Evolutionary conservation across 768 basidiomycete species (phyloP).

Genomic region (Hericium alpestre): DNA sequence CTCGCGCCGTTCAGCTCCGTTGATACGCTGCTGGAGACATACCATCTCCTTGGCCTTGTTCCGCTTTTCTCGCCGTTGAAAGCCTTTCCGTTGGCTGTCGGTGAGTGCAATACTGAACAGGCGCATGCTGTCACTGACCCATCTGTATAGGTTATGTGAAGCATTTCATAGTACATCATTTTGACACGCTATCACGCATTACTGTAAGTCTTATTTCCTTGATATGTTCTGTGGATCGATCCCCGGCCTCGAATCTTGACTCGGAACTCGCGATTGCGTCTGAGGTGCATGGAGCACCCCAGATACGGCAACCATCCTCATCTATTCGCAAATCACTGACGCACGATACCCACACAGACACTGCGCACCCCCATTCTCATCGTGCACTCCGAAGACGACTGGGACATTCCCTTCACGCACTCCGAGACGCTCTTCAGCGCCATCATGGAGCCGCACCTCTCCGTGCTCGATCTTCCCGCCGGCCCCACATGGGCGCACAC

Average conservation of each 20-base stretch:
- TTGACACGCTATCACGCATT: constrained; percentile 53
- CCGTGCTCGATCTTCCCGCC: constrained; percentile 27
- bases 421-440: constrained; percentile 57
- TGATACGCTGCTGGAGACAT: constrained; percentile 50
- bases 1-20: constrained; percentile 30
- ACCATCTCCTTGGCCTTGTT: constrained; percentile 51
- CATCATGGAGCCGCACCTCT: constrained; percentile 51
- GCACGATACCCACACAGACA: constrained; percentile 27
- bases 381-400: constrained; percentile 66
- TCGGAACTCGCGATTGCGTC: no score
- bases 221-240: neutral
- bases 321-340: no score
- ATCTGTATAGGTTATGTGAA: constrained; percentile 37
- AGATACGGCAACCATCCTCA: no score
- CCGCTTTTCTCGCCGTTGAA: constrained; percentile 66
- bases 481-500: constrained; percentile 18
- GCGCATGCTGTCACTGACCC: neutral
- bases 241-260: neutral
- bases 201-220: constrained; percentile 31
- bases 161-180: constrained; percentile 42
- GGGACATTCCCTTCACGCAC: constrained; percentile 62
- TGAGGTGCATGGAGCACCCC: no score
- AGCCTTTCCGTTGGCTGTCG: constrained; percentile 46
- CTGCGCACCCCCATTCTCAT: constrained; percentile 62
- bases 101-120: constrained; percentile 34